Evolutionary conservation across 495 filamentous ascomycete species (phyloP).

Genomic region (Lichina pygmaea): DNA sequence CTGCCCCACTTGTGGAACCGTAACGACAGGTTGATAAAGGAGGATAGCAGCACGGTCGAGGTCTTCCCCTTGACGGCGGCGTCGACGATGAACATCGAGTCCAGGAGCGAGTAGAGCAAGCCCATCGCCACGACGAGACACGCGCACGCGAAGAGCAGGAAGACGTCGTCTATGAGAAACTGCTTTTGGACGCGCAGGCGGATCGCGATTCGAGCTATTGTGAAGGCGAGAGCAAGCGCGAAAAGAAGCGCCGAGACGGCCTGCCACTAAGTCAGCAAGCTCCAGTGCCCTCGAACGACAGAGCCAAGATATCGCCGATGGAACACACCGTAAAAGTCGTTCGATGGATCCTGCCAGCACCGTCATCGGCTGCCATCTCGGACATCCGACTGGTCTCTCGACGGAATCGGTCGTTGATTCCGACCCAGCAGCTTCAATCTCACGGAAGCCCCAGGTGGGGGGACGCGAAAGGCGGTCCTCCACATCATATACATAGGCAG

Average conservation of each 20-base stretch:
- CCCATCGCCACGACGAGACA: constrained; percentile 4
- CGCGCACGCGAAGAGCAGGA: constrained; percentile 3
- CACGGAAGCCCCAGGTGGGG: too few relatives aligned
- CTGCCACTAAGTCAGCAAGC: neutral
- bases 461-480: too few relatives aligned
- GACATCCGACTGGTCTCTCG: neutral
- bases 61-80: neutral
- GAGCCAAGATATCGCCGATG: too few relatives aligned
- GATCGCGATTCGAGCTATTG: neutral
- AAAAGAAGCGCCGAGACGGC: neutral
- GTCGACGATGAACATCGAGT: constrained; percentile 5
- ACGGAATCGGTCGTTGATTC: too few relatives aligned
- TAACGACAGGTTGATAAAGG: constrained; percentile 1
- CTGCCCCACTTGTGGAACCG: neutral
- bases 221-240: neutral
- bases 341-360: neutral
- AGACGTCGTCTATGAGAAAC: constrained; percentile 5
- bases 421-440: too few relatives aligned
- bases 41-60: neutral
- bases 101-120: constrained; percentile 1
- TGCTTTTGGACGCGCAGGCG: constrained; percentile 4
- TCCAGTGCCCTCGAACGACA: too few relatives aligned
- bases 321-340: neutral
- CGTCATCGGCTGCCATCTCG: neutral
- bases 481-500: too few relatives aligned